Conservation (phyloP, 306 rosid species). For the Cicer judaicum region DNA sequence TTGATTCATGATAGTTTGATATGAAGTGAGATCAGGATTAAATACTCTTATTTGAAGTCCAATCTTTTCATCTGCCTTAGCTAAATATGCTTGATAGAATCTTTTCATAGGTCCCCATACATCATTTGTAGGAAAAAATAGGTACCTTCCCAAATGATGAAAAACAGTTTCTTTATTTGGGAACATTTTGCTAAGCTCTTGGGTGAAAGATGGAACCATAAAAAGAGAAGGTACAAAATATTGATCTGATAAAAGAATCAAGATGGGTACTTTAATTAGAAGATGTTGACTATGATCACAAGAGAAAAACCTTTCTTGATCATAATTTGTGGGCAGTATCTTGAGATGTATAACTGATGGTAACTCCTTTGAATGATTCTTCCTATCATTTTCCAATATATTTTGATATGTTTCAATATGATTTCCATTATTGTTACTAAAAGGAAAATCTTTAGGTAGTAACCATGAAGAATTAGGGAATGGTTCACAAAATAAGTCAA, state of each 20-base stretch:
- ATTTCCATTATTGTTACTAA: constrained; percentile 19
- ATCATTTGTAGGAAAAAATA: constrained; percentile 41
- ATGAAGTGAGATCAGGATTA: neutral
- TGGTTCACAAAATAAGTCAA: constrained; percentile 57
- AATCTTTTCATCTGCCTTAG: constrained; percentile 33
- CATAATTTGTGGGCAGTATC: constrained; percentile 42
- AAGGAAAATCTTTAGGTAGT: constrained; percentile 54
- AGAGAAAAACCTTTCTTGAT: constrained; percentile 59
- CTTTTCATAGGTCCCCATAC: constrained; percentile 54
- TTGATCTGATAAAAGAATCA: constrained; percentile 61
- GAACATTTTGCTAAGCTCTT: constrained; percentile 37
- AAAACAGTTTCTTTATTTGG: constrained; percentile 33
- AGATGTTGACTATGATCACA: constrained; percentile 60
- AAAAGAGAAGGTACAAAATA: constrained; percentile 65
- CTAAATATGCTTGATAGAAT: constrained; percentile 38
- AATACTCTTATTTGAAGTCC: constrained; percentile 46
- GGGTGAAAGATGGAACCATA: constrained; percentile 58
- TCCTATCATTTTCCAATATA: constrained; percentile 45
- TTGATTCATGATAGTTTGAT: constrained; percentile 53
- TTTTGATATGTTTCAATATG: constrained; percentile 54
- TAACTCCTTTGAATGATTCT: constrained; percentile 18
- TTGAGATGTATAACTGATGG: constrained; percentile 56
- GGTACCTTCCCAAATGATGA: constrained; percentile 36
- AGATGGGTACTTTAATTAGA: constrained; percentile 48
- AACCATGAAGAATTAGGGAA: constrained; percentile 65